phyloP scores from a whole-genome alignment of 176 grass and related monocot species.

The Juncus inflexus region DNA sequence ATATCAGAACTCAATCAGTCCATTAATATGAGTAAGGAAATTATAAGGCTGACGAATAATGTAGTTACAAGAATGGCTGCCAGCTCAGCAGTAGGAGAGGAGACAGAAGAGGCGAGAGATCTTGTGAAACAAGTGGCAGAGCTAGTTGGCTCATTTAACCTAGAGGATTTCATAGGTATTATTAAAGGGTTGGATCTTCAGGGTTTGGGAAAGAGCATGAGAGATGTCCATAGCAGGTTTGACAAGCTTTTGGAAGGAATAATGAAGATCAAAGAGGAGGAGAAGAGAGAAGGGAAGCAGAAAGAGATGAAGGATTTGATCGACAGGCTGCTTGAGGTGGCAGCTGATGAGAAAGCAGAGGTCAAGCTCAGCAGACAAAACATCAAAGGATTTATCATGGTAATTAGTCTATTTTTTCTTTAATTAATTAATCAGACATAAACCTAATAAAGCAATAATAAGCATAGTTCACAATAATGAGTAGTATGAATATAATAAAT shows the following conservation, averaged over 20 bases:
- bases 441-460: no score
- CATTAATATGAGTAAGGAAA: conserved; percentile 27
- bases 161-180: conserved; percentile 37
- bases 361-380: conserved; percentile 41
- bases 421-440: background rate
- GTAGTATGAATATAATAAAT: no score
- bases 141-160: conserved; percentile 42
- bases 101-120: conserved; percentile 33
- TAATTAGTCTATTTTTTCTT: background rate
- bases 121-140: conserved; percentile 55
- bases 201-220: conserved; percentile 23
- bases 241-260: conserved; percentile 45
- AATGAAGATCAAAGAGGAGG: conserved; percentile 34
- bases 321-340: conserved; percentile 43
- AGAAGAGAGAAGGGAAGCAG: background rate
- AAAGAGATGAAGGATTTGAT: conserved; percentile 40
- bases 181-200: conserved; percentile 40
- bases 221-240: conserved; percentile 34
- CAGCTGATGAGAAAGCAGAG: conserved; percentile 32
- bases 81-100: conserved; percentile 14
- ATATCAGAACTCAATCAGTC: background rate
- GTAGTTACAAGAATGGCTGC: conserved; percentile 40
- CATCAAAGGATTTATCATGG: conserved; percentile 55
- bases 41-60: conserved; percentile 44
- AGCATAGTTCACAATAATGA: no score